Percentiles rank a stretch among this genome's conserved stretches.
phyloP scores from a whole-genome alignment of 257 asterid genomes.

The Solanum paucissectum region DNA sequence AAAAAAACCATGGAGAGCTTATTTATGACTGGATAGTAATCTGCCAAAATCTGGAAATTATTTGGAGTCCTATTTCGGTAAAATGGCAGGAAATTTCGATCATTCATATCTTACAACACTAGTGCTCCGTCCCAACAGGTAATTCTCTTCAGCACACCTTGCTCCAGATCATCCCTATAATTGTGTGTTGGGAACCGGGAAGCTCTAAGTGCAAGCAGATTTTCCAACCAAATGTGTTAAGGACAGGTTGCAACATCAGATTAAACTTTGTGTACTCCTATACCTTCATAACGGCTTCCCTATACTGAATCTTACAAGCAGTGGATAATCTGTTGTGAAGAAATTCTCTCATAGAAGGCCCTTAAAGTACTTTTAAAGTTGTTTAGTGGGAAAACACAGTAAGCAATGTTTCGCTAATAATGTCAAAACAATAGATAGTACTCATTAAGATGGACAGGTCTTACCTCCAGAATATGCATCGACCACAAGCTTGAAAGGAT shows the following conservation, averaged over 20 bases:
- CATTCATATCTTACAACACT: neutral
- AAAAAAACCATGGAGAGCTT: neutral
- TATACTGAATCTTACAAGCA: neutral
- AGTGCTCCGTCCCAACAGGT: neutral
- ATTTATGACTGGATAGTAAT: neutral
- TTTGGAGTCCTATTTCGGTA: neutral
- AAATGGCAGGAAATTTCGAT: neutral
- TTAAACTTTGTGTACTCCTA: neutral
- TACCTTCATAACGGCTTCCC: neutral
- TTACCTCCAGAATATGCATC: conserved; percentile 43
- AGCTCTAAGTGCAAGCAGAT: neutral
- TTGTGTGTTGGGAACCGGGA: neutral
- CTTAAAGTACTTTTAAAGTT: neutral
- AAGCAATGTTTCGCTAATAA: neutral
- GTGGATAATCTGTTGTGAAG: neutral
- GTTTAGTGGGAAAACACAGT: neutral
- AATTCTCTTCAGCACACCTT: neutral
- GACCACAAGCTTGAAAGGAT: conserved; percentile 63
- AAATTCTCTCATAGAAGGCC: neutral
- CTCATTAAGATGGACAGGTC: neutral
- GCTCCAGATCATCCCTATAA: neutral
- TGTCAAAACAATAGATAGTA: neutral
- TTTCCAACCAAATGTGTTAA: neutral
- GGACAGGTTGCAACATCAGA: neutral
- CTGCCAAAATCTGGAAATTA: neutral